Evolutionary conservation across 352 stramenopile species (phyloP).

Genomic region (Phytophthora hibernalis): DNA sequence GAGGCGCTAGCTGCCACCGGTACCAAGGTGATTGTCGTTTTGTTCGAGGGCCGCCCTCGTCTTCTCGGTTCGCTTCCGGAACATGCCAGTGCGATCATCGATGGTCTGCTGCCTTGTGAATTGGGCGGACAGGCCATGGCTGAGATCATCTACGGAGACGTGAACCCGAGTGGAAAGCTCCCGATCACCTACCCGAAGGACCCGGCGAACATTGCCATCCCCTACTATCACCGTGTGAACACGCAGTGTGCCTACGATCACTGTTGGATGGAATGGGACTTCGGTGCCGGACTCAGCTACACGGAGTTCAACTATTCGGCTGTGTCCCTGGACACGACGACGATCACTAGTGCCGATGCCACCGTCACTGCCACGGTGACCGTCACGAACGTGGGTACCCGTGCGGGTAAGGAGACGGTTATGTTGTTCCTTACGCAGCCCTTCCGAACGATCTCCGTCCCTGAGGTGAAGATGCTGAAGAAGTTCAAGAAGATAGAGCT

Average conservation of each 20-base stretch:
- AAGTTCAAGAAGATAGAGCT: conserved; percentile 82
- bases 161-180: conserved; percentile 81
- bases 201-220: conserved; percentile 60
- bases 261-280: conserved; percentile 69
- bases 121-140: conserved; percentile 81
- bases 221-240: conserved; percentile 72
- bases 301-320: conserved; percentile 63
- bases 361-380: conserved; percentile 46
- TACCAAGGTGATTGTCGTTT: conserved; percentile 81
- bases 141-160: conserved; percentile 79
- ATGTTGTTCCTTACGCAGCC: conserved; percentile 80
- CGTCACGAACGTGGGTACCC: conserved; percentile 70
- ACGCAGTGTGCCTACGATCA: conserved; percentile 51
- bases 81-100: conserved; percentile 66
- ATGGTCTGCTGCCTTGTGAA: conserved; percentile 77
- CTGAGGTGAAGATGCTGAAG: conserved; percentile 83
- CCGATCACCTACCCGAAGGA: conserved; percentile 86
- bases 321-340: conserved; percentile 49
- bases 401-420: conserved; percentile 71
- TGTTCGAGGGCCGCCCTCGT: conserved; percentile 85
- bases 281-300: conserved; percentile 72
- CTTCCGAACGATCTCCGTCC: conserved; percentile 60
- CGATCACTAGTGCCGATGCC: conserved; percentile 33
- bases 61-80: conserved; percentile 63
- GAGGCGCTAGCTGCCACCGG: conserved; percentile 60